These are phyloP conservation scores for Aspergillus wentii DNA, from an alignment of 495 filamentous ascomycete species.

Conservation along the genomic window DNA sequence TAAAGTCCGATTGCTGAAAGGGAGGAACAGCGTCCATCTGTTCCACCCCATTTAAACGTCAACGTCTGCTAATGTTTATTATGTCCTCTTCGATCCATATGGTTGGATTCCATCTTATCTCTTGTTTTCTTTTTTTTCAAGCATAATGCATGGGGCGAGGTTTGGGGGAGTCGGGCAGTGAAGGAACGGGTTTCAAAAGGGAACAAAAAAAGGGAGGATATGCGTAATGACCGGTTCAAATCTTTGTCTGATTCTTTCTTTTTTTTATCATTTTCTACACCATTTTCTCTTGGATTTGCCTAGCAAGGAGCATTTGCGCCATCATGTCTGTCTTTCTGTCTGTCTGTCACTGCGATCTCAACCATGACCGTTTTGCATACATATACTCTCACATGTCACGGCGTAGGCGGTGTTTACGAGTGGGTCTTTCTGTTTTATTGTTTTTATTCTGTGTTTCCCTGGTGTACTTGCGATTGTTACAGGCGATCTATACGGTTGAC, in stretches of 20 bases:
- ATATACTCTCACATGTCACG: slow-evolving; percentile 20
- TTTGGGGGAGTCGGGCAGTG: slow-evolving; percentile 7
- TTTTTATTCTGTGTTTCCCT: no score
- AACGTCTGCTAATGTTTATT: background rate
- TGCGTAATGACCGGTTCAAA: slow-evolving; percentile 20
- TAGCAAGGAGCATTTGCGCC: slow-evolving; percentile 5
- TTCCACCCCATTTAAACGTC: background rate
- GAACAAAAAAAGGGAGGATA: slow-evolving; percentile 4
- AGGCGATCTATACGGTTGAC: no score
- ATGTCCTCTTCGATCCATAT: background rate
- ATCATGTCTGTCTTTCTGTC: background rate
- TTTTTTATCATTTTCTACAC: background rate
- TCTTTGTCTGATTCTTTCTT: slow-evolving; percentile 8
- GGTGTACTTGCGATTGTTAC: no score
- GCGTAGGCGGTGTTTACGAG: slow-evolving; percentile 22
- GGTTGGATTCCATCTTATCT: background rate
- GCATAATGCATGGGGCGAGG: slow-evolving; percentile 8
- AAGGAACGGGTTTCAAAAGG: slow-evolving; percentile 2
- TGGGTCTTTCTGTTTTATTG: no score
- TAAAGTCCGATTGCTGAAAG: no score
- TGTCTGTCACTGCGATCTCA: background rate
- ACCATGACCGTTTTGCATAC: slow-evolving; percentile 10
- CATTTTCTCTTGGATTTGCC: background rate
- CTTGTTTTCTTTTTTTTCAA: slow-evolving; percentile 4
- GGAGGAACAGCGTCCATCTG: no score